These are phyloP conservation scores for Talaromyces borbonicus DNA, from an alignment of 495 filamentous ascomycete genomes.

Conservation along the genomic window DNA sequence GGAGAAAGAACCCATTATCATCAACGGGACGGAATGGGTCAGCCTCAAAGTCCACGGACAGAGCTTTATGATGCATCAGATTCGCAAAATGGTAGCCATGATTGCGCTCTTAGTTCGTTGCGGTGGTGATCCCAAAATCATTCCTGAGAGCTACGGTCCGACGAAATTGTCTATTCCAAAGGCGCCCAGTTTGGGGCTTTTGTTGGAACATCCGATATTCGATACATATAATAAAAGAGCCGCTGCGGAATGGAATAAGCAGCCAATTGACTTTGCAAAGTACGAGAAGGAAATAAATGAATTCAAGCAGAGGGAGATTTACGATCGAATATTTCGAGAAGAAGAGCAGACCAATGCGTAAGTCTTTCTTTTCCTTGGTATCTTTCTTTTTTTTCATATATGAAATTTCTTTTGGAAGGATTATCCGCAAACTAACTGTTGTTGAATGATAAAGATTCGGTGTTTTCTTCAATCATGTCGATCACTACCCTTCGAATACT, in stretches of 20 bases:
- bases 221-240: constrained; percentile 64
- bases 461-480: constrained; percentile 74
- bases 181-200: constrained; percentile 76
- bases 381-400: neutral
- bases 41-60: constrained; percentile 93
- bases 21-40: constrained; percentile 88
- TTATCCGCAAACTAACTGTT: no score
- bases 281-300: constrained; percentile 67
- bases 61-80: constrained; percentile 99
- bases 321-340: constrained; percentile 78
- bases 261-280: constrained; percentile 65
- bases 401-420: no score
- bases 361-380: constrained; percentile 26
- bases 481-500: constrained; percentile 59
- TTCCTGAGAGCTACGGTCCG: constrained; percentile 57
- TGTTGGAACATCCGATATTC: constrained; percentile 87
- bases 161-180: constrained; percentile 80
- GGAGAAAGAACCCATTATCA: constrained; percentile 61
- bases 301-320: constrained; percentile 92
- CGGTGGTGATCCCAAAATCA: constrained; percentile 55
- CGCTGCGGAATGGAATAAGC: constrained; percentile 43
- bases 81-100: constrained; percentile 98
- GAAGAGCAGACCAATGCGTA: constrained; percentile 72
- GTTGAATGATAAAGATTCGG: constrained; percentile 47
- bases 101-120: constrained; percentile 71